Base-by-base conservation (phyloP, 805 yeast species). In the Zygosaccharomyces lentus region DNA sequence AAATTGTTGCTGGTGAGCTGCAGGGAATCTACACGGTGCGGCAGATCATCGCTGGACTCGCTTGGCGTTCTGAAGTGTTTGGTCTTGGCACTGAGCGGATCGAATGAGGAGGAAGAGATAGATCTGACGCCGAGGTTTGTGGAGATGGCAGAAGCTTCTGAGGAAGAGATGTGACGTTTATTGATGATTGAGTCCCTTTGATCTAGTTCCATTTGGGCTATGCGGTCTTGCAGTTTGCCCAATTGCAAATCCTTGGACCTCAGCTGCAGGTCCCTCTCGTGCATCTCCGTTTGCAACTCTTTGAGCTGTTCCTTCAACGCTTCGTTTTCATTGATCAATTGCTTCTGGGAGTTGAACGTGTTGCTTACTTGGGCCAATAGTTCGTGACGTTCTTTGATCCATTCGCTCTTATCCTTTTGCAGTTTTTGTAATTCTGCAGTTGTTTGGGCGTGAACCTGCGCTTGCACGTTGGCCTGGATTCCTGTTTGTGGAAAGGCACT, bases 321-420 rank as follows among this genome's bases (percentile, higher is more conserved):
- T 51, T 67, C 69, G 40, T 69, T 56, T 43, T 72, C 77, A 48
- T 72, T 75, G 56, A 80, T 84, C 47, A 83, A 62, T 47, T 78
- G 80, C 61, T 43, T 39, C 46, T 25, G 48, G 50, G 42, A 54
- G 58, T 60, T 51, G 69, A 64, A 40, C 50, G 53, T 51, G 51
- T 47, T 50, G 65, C 31, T 64, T 59, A 46, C 58, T 59, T 50
- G 52, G 61, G 65, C 47, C 41, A 54, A 48, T 25, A 65, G 51
- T 29, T 59, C 60, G 43, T 62, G 66, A 41, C 63, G 60, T 49
- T 63, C 70, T 42, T 54, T 51, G 15, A 58, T 34, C 67, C 65
- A 59, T 19, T 56, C 44, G 32, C 67, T 67, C 53, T 78, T 83
- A 50, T 82, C 89, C 9, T 61, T 64, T 48, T 79, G 71, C 40